Conservation (phyloP, 805 yeast species). For the Lipomyces mesembrius region DNA sequence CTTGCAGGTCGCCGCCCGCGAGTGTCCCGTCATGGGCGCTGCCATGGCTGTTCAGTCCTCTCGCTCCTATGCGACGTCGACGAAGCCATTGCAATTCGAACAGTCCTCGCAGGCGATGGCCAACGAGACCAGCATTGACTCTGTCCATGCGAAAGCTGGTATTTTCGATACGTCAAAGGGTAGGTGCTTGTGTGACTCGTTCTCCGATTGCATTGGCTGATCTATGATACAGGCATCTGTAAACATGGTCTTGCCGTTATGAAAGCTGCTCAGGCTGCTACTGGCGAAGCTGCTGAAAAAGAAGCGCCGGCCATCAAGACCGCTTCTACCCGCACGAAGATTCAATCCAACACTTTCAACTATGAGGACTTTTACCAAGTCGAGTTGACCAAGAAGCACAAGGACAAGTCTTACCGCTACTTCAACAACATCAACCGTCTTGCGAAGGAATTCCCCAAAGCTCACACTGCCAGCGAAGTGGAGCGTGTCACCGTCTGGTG, state of each 20-base stretch:
- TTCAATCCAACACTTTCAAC: conserved; percentile 56
- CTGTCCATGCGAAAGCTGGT: conserved; percentile 40
- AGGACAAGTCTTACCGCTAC: conserved; percentile 90
- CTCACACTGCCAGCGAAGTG: conserved; percentile 68
- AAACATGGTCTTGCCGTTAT: conserved; percentile 37
- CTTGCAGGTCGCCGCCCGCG: conserved; percentile 59
- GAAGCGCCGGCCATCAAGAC: conserved; percentile 12
- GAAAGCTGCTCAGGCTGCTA: conserved; percentile 36
- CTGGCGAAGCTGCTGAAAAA: conserved; percentile 17
- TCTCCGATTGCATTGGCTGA: background rate
- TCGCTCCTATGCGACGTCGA: conserved; percentile 32
- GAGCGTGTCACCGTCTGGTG: conserved; percentile 99
- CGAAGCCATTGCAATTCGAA: conserved; percentile 32
- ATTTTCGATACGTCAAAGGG: conserved; percentile 42
- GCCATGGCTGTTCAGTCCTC: conserved; percentile 55
- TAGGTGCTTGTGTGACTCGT: conserved; percentile 6
- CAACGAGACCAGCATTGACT: conserved; percentile 38
- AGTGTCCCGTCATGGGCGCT: conserved; percentile 90
- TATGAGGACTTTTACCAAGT: conserved; percentile 68
- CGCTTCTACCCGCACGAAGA: conserved; percentile 14
- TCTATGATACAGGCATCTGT: conserved; percentile 30
- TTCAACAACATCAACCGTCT: conserved; percentile 97
- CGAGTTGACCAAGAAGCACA: conserved; percentile 74
- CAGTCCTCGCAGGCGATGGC: conserved; percentile 34
- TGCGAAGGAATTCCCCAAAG: conserved; percentile 90